Evolutionary conservation across 805 yeast species (phyloP), one percentile per base, ranked within the genome.

Genomic region (Zygoascus ofunaensis): DNA sequence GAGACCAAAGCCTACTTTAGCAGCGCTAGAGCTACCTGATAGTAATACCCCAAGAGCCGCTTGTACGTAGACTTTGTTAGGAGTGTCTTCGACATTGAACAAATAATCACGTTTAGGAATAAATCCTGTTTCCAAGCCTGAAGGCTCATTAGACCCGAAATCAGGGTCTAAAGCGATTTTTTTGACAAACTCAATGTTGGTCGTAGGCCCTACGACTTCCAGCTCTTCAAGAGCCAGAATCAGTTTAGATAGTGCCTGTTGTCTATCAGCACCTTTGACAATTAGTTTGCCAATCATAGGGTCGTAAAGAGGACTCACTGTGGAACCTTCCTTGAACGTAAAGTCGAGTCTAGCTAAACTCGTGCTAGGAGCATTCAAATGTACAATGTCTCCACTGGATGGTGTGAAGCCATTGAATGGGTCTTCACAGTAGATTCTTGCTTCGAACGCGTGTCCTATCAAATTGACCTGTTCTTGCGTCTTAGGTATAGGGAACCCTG

Each of bases 251-350:
- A 59, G 46, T 4, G 63, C 61, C 49, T 57, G 59, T 12, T 47
- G 48, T 23, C 63, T 49, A 36, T 47, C 46, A 4, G 43, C 36
- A 2, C 61, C 63, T 17, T 51, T 41, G 20, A 59, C 62, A 41
- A 59, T 59, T 5, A 59, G 49, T 49, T 59, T 59, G 36, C 62
- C 63, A 32, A 59, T 55, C 62, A 59, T 59, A 19, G 63, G 63
- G 33, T 59, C 63, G 38, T 59, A 59, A 17, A 57, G 49, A 8
- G 63, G 52, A 18, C 61, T 55, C 7, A 59, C 60, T 5, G 53
- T 49, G 28, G 55, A 50, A 7, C 54, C 55, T 40, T 56, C 47
- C 23, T 43, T 43, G 39, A 59, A 59, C 5, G 61, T 54, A 36
- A 59, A 55, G 34, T 59, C 63, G 5, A 56, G 51, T 12, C 63